Evolutionary conservation across 2,329 filamentous ascomycete genomes (phyloP).

Genomic region (Fusarium mangiferae): DNA sequence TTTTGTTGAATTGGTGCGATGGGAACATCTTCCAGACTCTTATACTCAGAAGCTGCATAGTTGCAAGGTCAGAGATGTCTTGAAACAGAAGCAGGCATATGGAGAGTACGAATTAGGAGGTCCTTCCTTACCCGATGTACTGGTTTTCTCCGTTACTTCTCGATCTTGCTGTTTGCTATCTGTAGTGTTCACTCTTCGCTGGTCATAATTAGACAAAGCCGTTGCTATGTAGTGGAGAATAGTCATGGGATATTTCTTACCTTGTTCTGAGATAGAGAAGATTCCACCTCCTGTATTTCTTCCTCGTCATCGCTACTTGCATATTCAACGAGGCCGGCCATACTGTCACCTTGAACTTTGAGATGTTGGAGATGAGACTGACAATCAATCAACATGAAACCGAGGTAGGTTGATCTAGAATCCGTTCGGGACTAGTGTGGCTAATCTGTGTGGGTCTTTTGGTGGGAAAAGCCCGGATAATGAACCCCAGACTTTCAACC

Average conservation of each 20-base stretch:
- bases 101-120: background rate
- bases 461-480: conserved; percentile 22
- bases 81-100: background rate
- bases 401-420: conserved; percentile 23
- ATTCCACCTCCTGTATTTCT: conserved; percentile 39
- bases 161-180: background rate
- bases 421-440: conserved; percentile 35
- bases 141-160: background rate
- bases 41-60: conserved; percentile 7
- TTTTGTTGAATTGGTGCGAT: conserved; percentile 48
- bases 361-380: conserved; percentile 3
- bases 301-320: conserved; percentile 64
- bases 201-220: conserved; percentile 6
- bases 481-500: conserved; percentile 14
- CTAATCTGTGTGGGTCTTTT: conserved; percentile 2
- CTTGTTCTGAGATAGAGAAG: conserved; percentile 4
- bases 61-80: background rate
- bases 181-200: conserved; percentile 12
- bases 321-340: conserved; percentile 61
- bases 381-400: conserved; percentile 3
- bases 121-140: conserved; percentile 11
- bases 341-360: conserved; percentile 16
- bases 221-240: background rate
- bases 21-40: conserved; percentile 16
- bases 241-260: conserved; percentile 8